Percentiles rank a stretch among this genome's conserved stretches.
Conservation (phyloP, 176 grass and related monocot genomes). For the Triticum monococcum region DNA sequence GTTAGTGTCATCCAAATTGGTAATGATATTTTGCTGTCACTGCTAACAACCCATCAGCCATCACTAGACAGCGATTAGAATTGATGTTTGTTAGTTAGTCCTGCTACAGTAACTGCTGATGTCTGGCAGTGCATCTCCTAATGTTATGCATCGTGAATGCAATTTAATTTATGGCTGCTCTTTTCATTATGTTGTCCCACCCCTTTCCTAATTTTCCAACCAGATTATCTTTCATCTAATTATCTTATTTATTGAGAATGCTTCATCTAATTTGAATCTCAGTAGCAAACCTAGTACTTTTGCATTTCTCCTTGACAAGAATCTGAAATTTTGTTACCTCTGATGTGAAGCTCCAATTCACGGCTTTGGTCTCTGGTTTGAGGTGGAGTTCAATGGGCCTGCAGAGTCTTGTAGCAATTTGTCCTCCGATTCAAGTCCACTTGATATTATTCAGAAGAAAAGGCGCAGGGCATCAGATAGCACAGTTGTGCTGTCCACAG, state of each 20-base stretch:
- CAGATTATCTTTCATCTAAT: not conserved
- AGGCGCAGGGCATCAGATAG: constrained; percentile 44
- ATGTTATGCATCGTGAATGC: not conserved
- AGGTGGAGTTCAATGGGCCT: constrained; percentile 92
- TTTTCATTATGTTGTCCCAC: not conserved
- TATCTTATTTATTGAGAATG: not conserved
- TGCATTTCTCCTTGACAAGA: not conserved
- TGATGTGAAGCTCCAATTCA: constrained; percentile 71
- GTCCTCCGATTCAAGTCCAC: constrained; percentile 35
- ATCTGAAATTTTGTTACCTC: constrained; percentile 1
- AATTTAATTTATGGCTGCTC: not conserved
- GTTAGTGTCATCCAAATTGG: not conserved
- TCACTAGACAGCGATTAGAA: not conserved
- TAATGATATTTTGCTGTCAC: not conserved
- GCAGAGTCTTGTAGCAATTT: constrained; percentile 37
- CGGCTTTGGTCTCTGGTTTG: constrained; percentile 97
- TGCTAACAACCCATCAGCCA: not conserved
- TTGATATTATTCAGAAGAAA: constrained; percentile 59
- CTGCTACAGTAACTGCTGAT: not conserved
- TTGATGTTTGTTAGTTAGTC: not conserved
- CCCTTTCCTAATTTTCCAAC: not conserved
- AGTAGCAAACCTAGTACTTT: constrained; percentile 5
- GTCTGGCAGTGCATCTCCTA: not conserved
- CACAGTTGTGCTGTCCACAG: constrained; percentile 72
- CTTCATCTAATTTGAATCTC: not conserved